phyloP scores from a whole-genome alignment of 192 early-diverging fungal species.

The Oehlia diaphana region DNA sequence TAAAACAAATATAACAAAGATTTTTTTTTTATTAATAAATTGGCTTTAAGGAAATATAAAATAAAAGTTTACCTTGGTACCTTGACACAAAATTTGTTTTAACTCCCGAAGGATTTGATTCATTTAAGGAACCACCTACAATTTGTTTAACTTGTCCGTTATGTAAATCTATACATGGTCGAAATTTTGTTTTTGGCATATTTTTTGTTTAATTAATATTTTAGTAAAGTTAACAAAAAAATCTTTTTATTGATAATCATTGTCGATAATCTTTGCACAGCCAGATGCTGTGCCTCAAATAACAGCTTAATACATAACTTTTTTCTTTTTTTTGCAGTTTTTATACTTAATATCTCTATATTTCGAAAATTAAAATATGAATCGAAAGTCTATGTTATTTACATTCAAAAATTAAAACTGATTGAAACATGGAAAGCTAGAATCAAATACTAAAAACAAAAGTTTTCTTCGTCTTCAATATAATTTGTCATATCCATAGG shows the following conservation, averaged over 20 bases:
- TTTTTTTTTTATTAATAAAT: background rate
- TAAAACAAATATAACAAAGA: conserved; percentile 25
- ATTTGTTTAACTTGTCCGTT: conserved; percentile 98
- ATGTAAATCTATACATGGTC: conserved; percentile 99
- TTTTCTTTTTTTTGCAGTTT: too few species aligned
- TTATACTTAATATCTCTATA: too few species aligned
- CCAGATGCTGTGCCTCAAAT: too few species aligned
- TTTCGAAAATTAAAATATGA: too few species aligned
- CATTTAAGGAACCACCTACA: conserved; percentile 89
- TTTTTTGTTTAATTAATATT: background rate
- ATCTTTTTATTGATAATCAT: too few species aligned
- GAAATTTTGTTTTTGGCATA: conserved; percentile 64
- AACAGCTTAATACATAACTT: too few species aligned
- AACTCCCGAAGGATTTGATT: conserved; percentile 56
- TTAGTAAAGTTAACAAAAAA: too few species aligned
- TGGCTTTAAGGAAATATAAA: background rate
- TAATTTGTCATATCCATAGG: background rate
- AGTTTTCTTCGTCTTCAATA: background rate
- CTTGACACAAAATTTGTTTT: conserved; percentile 92
- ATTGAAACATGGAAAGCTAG: too few species aligned
- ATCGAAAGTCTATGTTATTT: too few species aligned
- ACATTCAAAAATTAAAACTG: too few species aligned
- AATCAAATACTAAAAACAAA: background rate
- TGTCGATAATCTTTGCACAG: too few species aligned
- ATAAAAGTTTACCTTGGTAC: conserved; percentile 65